phyloP scores from a whole-genome alignment of 257 asterid genomes.

The Solanum gracilifrons region DNA sequence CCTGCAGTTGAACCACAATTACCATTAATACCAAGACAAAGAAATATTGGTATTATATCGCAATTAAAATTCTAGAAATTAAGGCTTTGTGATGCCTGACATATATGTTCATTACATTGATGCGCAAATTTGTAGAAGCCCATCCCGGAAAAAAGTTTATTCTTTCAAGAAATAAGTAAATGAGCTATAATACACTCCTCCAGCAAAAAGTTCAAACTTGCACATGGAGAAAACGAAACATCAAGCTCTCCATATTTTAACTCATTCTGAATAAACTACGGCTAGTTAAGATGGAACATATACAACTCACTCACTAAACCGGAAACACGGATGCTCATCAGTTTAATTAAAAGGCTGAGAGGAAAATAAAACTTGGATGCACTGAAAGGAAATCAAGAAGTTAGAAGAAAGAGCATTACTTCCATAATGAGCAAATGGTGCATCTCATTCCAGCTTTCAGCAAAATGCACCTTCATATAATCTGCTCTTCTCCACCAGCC shows the following conservation, averaged over 20 bases:
- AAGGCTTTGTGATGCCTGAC: background rate
- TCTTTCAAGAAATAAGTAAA: background rate
- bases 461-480: conserved; percentile 95
- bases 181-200: background rate
- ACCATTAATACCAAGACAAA: conserved; percentile 3
- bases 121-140: background rate
- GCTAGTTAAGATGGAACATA: background rate
- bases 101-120: background rate
- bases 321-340: background rate
- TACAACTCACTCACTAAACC: background rate
- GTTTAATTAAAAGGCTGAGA: background rate
- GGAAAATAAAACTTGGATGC: background rate
- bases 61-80: background rate
- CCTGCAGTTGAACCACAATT: conserved; percentile 41
- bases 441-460: conserved; percentile 99
- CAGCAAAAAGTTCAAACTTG: background rate
- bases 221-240: background rate
- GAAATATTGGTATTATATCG: background rate
- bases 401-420: conserved; percentile 32
- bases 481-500: conserved; percentile 99
- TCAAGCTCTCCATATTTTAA: background rate
- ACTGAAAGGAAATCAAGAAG: background rate
- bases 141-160: background rate
- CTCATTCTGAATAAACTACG: background rate
- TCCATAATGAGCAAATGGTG: conserved; percentile 99